phyloP scores from a whole-genome alignment of 208 protist genomes.

The Leptomonas pyrrhocoris region DNA sequence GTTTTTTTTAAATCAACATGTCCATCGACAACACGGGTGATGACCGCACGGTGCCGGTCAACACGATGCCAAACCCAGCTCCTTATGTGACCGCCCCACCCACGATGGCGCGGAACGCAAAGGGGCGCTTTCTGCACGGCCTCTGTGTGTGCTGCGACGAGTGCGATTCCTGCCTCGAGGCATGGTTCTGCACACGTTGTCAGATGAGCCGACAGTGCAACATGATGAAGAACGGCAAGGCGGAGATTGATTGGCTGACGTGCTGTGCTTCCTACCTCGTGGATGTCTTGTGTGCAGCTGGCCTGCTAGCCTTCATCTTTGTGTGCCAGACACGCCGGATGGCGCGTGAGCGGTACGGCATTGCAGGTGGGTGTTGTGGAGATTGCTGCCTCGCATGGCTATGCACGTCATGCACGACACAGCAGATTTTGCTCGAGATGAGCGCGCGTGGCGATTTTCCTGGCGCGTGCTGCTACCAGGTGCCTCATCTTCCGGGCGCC shows the following conservation, averaged over 20 bases:
- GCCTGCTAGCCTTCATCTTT: slow-evolving; percentile 8
- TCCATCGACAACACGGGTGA: no score
- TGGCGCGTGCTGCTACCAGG: slow-evolving; percentile 40
- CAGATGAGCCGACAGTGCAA: slow-evolving; percentile 60
- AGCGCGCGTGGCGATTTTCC: slow-evolving; percentile 48
- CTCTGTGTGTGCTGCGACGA: slow-evolving; percentile 41
- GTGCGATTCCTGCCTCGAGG: slow-evolving; percentile 22
- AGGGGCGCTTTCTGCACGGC: slow-evolving; percentile 35
- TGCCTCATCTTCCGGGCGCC: background rate
- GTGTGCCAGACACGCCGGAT: slow-evolving; percentile 16
- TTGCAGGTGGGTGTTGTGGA: slow-evolving; percentile 13
- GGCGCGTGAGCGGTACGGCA: slow-evolving; percentile 27
- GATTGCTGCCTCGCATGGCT: slow-evolving; percentile 29
- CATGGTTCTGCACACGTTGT: slow-evolving; percentile 48
- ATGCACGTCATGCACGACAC: slow-evolving; percentile 35
- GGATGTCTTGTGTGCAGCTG: background rate
- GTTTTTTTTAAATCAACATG: no score
- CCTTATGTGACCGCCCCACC: background rate
- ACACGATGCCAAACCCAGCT: background rate
- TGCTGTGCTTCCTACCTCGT: slow-evolving; percentile 9
- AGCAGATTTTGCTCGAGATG: slow-evolving; percentile 66
- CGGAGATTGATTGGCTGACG: slow-evolving; percentile 31
- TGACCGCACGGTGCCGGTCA: background rate
- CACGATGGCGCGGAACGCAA: background rate
- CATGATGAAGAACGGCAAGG: slow-evolving; percentile 28